Evolutionary conservation across 139 green algal species (phyloP), one percentile per base, ranked within the genome.

Genomic region (Tetradesmus lagerheimii): DNA sequence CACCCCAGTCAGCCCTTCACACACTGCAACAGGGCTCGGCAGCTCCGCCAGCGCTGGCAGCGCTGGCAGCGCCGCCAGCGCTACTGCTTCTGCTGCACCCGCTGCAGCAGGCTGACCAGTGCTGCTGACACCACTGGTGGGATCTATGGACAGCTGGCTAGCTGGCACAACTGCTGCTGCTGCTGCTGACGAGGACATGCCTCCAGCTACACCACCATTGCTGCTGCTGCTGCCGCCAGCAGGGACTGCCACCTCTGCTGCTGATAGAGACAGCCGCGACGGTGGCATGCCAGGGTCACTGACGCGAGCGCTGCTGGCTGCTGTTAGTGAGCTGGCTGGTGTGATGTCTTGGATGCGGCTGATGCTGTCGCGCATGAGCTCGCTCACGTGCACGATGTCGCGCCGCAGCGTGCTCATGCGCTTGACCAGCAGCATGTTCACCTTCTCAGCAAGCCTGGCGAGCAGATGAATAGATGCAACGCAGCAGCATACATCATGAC

Each of bases 301-400:
- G 23, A 38, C 35, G 4, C 35, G 27, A 1, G 25, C 38, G 38
- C 53, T 50, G 45, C 18, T 15, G 15, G n/a, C n/a, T 34, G 25
- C 41, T 38, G 41, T 29, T 0, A 87, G 82, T 5, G 53, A n/a
- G 15, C n/a, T 12, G 6, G 67, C 71, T 38, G 85, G n/a, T 34
- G 85, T 35, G 23, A 74, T 35, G 43, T 89, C 74, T 4, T 89
- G 71, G 20, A 84, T 31, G 34, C 74, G 47, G 50, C 20, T 25
- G 20, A 91, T 45, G 39, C 77, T 87, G 87, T 91, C n/a, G 15
- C 87, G 77, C 83, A 91, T 87, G 23, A 91, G 77, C 53, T 91
- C 87, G 57, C 87, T 87, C 20, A 91, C 87, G 35, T 91, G 87
- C 37, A 86, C 78, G 8, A 80, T 67, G 78, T 87, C 87, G 14